Evolutionary conservation across 495 filamentous ascomycete species (phyloP).

Genomic region (Letharia lupina): DNA sequence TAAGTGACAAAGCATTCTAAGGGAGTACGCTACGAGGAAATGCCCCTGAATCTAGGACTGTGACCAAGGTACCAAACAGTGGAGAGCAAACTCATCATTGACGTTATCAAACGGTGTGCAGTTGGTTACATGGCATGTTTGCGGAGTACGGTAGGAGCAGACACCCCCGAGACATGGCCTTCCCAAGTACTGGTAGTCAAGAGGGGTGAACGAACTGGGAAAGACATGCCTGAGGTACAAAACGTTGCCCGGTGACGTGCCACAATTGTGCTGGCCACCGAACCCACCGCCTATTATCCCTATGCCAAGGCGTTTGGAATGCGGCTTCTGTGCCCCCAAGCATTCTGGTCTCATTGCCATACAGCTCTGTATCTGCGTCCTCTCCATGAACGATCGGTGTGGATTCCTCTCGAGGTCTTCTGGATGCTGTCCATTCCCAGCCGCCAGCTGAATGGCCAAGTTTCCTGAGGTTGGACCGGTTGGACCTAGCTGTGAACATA

Average conservation of each 20-base stretch:
- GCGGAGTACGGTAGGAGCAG: too few species aligned
- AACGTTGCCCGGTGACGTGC: neutral
- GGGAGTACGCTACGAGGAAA: too few species aligned
- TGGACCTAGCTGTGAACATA: neutral
- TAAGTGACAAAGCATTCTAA: too few species aligned
- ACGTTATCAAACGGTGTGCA: too few species aligned
- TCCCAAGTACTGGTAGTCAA: neutral
- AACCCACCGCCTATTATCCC: constrained; percentile 1
- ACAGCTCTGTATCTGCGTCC: neutral
- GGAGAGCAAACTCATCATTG: too few species aligned
- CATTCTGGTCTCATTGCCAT: neutral
- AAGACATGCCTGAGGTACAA: neutral
- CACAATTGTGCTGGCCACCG: neutral
- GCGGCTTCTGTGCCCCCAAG: neutral
- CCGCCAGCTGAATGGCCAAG: neutral
- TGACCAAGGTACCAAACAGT: too few species aligned
- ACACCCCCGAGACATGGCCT: too few species aligned
- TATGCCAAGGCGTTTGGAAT: neutral
- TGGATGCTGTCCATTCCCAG: neutral
- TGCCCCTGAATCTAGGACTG: too few species aligned
- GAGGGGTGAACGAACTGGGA: neutral
- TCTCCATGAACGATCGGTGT: neutral
- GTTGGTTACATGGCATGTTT: too few species aligned
- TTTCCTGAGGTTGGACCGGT: neutral
- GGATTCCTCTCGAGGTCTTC: neutral